Conservation (phyloP, 1,284 basidiomycete species). For the Xerocomus amazonicus region DNA sequence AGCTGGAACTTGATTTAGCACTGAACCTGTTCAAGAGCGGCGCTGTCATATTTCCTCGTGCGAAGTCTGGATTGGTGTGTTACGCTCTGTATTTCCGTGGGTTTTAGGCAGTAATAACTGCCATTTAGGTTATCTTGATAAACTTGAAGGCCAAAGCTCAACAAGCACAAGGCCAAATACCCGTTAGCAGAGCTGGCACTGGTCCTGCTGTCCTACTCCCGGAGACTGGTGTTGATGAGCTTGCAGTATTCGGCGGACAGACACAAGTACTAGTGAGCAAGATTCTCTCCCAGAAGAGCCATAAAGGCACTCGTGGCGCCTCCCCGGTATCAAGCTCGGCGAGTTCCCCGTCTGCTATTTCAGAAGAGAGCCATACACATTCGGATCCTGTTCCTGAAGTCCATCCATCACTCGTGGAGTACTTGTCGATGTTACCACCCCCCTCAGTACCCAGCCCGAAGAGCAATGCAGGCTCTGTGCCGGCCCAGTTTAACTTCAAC, state of each 20-base stretch:
- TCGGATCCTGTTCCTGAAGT: slow-evolving; percentile 44
- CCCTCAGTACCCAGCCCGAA: slow-evolving; percentile 20
- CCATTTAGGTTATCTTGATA: slow-evolving; percentile 42
- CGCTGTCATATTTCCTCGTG: slow-evolving; percentile 44
- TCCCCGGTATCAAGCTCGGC: slow-evolving; percentile 24
- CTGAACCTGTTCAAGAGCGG: slow-evolving; percentile 53
- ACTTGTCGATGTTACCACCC: slow-evolving; percentile 39
- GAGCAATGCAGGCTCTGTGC: neutral
- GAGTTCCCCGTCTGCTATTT: slow-evolving; percentile 23
- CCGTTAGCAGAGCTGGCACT: slow-evolving; percentile 34
- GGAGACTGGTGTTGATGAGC: slow-evolving; percentile 55
- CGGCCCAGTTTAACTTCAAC: slow-evolving; percentile 16
- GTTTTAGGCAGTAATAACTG: neutral
- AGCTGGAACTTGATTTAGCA: slow-evolving; percentile 53
- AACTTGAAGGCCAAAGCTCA: slow-evolving; percentile 49
- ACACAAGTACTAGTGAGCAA: slow-evolving; percentile 55
- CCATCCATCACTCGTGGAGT: slow-evolving; percentile 53
- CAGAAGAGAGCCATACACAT: slow-evolving; percentile 26
- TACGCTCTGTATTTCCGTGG: slow-evolving; percentile 6
- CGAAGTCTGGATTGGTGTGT: slow-evolving; percentile 48
- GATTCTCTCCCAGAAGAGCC: slow-evolving; percentile 38
- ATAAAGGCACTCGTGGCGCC: slow-evolving; percentile 16
- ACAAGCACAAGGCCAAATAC: slow-evolving; percentile 39
- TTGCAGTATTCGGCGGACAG: slow-evolving; percentile 65
- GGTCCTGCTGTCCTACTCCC: slow-evolving; percentile 34